Base-by-base conservation (phyloP, 768 basidiomycete species). In the Tubosaeta brunneosetosa region DNA sequence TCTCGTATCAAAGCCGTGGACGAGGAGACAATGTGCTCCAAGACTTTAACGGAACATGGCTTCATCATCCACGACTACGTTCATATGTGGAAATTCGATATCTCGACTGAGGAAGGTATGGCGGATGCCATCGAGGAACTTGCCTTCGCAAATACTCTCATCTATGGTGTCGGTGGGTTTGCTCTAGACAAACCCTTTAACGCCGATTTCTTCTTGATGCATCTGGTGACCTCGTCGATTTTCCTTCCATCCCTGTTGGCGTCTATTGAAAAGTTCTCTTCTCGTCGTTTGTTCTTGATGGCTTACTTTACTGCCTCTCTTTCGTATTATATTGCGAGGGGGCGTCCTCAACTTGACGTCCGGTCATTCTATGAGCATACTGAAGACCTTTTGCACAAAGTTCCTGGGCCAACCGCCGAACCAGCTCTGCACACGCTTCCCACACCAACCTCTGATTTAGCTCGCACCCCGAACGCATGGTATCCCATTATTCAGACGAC, bases 161-260 rank as follows among this genome's bases (percentile, higher is more conserved):
- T 85, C n/a, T 90, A 83, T 59, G 83, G 77, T 1, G 71, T 85
- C 33, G 77, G 75, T 19, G 85, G 81, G 13, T 81, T 73, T 69
- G 62, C 73, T 10, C 51, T 17, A 56, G 65, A 49, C 71, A 77
- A 55, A 71, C 66, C 43, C 77, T 84, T 86, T 71, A 79, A 77
- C 33, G 82, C 80, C 1, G 83, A 88, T 58, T 88, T 88, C 70
- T 79, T 81, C 71, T 55, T 86, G 17, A 81, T 85, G 77, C 87
- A 88, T 60, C 70, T 88, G 5, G 77, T 87, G 36, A 90, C 86
- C 0, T 85, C 85, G 4, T 73, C 80, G 4, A 60, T 85, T 19
- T 85, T 87, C 72, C 61, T 86, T 26, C 73, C 81, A 0, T 77
- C 84, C 1, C 51, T 82, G 40, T 58, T 76, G 32, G 72, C 72